Percentiles rank a stretch among this genome's conserved stretches.
These are phyloP conservation scores for Malassezia arunalokei DNA, from an alignment of 1,284 basidiomycete species.

Conservation along the genomic window DNA sequence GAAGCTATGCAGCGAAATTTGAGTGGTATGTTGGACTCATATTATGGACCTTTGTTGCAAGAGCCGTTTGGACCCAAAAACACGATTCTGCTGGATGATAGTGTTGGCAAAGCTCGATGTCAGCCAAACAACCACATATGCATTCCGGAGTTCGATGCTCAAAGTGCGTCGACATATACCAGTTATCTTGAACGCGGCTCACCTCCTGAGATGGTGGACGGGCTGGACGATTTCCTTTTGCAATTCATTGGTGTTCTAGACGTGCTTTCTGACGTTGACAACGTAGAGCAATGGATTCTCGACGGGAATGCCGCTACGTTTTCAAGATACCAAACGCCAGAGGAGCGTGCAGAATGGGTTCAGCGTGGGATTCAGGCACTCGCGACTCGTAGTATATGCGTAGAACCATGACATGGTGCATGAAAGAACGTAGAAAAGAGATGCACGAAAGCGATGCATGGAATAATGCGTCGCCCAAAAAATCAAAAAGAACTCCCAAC, in stretches of 20 bases:
- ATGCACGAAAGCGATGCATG: background rate
- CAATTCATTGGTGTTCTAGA: conserved; percentile 41
- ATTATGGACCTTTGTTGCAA: background rate
- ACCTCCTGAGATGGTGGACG: background rate
- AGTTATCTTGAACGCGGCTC: background rate
- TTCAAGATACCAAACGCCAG: background rate
- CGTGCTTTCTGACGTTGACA: conserved; percentile 21
- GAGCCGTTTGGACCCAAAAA: conserved; percentile 54
- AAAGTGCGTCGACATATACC: conserved; percentile 7
- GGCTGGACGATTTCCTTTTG: conserved; percentile 32
- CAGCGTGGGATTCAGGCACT: conserved; percentile 7
- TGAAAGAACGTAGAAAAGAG: background rate
- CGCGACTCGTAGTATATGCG: background rate
- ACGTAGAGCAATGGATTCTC: conserved; percentile 29
- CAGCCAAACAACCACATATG: conserved; percentile 54
- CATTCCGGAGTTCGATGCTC: conserved; percentile 30
- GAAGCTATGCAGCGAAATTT: background rate
- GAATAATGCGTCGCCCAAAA: background rate
- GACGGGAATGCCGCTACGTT: conserved; percentile 16
- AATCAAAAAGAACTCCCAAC: conserved; percentile 19
- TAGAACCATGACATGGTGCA: conserved; percentile 5
- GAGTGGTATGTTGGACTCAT: background rate
- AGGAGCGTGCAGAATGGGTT: background rate
- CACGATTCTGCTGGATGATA: conserved; percentile 70
- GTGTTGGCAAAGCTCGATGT: conserved; percentile 59